Evolutionary conservation across 257 asterid genomes (phyloP).

Genomic region (Scutellaria minor): DNA sequence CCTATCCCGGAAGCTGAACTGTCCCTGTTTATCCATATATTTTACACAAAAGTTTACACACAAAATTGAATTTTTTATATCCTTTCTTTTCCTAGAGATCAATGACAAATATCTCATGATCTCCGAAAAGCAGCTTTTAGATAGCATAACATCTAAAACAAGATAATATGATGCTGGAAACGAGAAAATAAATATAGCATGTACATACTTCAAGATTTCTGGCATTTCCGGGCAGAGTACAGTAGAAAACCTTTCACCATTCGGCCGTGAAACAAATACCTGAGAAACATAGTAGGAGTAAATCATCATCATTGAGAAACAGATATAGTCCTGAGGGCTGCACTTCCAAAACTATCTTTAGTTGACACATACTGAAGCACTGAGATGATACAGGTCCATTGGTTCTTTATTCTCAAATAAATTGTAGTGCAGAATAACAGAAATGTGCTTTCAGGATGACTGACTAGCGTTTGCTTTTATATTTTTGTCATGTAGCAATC

Average conservation of each 20-base stretch:
- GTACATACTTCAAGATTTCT: conserved; percentile 57
- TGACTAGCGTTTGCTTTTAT: conserved; percentile 5
- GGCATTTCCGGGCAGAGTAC: conserved; percentile 79
- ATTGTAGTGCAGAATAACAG: conserved; percentile 17
- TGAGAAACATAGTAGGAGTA: conserved; percentile 44
- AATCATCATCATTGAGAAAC: conserved; percentile 20
- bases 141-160: conserved; percentile 22
- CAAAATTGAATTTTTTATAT: not conserved
- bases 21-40: conserved; percentile 62
- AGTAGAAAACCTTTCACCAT: conserved; percentile 70
- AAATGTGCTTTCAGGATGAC: not conserved
- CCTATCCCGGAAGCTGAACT: conserved; percentile 76
- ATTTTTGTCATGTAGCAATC: not conserved
- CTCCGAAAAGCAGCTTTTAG: conserved; percentile 12
- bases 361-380: conserved; percentile 11
- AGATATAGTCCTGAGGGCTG: conserved; percentile 10
- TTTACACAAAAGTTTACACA: conserved; percentile 14
- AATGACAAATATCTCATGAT: conserved; percentile 4
- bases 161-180: conserved; percentile 19
- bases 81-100: conserved; percentile 17
- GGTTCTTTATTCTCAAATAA: conserved; percentile 8
- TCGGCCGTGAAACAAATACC: conserved; percentile 83
- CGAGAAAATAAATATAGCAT: conserved; percentile 13
- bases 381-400: not conserved
- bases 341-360: conserved; percentile 16